Evolutionary conservation across 2,329 filamentous ascomycete species (phyloP).

Genomic region (Curvularia sp.): DNA sequence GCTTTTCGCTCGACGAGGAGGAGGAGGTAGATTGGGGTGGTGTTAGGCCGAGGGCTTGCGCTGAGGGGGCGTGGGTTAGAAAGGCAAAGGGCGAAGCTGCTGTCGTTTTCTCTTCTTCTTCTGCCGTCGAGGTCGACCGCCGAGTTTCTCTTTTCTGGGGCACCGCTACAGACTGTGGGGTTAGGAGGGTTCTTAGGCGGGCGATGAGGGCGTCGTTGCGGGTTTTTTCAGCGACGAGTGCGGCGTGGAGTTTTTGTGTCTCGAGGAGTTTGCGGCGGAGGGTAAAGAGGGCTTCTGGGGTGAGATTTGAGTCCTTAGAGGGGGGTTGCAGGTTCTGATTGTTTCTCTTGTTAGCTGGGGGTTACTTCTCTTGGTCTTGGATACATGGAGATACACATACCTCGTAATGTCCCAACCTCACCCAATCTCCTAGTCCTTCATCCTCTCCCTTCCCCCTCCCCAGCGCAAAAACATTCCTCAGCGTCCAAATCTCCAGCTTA

Average conservation of each 20-base stretch:
- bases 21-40: neutral
- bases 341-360: no score
- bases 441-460: constrained; percentile 64
- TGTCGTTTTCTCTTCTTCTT: neutral
- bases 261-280: constrained; percentile 78
- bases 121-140: constrained; percentile 22
- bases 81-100: constrained; percentile 58
- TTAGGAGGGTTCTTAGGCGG: constrained; percentile 64
- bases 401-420: constrained; percentile 85
- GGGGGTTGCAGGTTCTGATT: constrained; percentile 36
- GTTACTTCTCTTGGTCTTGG: no score
- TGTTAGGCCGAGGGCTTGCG: constrained; percentile 52
- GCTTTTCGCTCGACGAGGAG: neutral
- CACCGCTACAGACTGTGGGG: neutral
- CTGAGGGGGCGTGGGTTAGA: constrained; percentile 59
- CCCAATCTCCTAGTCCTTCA: constrained; percentile 68
- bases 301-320: constrained; percentile 55
- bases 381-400: constrained; percentile 49
- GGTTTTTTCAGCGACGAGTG: constrained; percentile 72
- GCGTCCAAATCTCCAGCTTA: constrained; percentile 74
- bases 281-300: constrained; percentile 71
- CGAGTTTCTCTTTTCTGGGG: constrained; percentile 29
- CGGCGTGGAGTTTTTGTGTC: constrained; percentile 75
- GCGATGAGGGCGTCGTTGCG: constrained; percentile 75
- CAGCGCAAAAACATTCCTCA: constrained; percentile 72